Evolutionary conservation across 495 filamentous ascomycete genomes (phyloP).

Genomic region (Daldinia caldariorum): DNA sequence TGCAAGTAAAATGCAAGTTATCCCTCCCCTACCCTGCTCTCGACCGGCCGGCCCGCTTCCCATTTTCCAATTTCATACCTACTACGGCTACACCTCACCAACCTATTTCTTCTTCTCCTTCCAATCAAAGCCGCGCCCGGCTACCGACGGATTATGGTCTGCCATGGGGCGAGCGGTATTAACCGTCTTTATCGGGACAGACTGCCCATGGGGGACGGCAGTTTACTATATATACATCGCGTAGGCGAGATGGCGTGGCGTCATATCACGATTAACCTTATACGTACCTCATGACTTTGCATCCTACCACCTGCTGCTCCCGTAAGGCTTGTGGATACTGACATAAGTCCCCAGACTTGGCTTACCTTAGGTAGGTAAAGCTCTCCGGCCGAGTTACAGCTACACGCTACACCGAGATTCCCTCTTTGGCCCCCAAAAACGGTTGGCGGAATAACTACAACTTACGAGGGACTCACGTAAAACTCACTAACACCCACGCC

Average conservation of each 20-base stretch:
- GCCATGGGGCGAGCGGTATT: constrained; percentile 9
- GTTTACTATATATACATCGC: not conserved
- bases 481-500: not conserved
- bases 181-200: constrained; percentile 1
- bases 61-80: not conserved
- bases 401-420: not conserved
- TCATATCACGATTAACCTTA: constrained; percentile 1
- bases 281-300: not conserved
- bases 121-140: constrained; percentile 15
- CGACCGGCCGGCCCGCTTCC: not conserved
- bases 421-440: not conserved
- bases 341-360: not conserved
- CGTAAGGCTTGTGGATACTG: not conserved
- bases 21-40: not conserved
- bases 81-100: not conserved
- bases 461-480: not conserved
- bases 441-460: not conserved
- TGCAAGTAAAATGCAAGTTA: not conserved
- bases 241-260: not conserved
- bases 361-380: constrained; percentile 1
- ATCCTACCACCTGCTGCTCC: constrained; percentile 3
- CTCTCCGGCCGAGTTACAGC: not conserved
- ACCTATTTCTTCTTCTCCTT: not conserved
- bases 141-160: not conserved
- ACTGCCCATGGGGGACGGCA: constrained; percentile 1